These are phyloP conservation scores for Microsporum audouinii DNA, from an alignment of 2,329 filamentous ascomycete species.

Conservation along the genomic window DNA sequence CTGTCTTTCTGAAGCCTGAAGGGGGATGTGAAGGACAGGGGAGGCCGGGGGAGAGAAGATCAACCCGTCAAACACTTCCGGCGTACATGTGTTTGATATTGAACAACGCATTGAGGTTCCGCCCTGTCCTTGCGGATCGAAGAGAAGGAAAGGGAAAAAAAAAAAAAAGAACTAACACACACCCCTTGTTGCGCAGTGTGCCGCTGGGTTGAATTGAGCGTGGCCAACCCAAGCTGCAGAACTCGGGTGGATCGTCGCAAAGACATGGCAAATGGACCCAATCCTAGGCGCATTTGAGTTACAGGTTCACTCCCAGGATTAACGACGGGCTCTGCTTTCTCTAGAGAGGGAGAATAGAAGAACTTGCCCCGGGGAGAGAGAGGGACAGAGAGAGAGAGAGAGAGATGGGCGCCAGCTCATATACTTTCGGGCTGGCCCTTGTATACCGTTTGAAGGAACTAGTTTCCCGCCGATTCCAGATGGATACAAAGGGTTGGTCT, in stretches of 20 bases:
- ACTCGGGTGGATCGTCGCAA: conserved; percentile 4
- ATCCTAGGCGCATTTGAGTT: conserved; percentile 3
- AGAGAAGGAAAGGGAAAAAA: not conserved
- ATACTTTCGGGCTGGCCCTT: not conserved
- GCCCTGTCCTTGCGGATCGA: not conserved
- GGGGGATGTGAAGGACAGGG: not conserved
- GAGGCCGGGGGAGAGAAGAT: not conserved
- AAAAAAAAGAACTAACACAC: not conserved
- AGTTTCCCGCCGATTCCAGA: not conserved
- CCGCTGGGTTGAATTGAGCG: not conserved
- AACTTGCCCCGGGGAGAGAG: not conserved
- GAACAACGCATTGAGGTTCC: not conserved
- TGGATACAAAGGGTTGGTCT: not conserved
- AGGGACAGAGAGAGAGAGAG: not conserved
- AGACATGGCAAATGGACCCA: conserved; percentile 5
- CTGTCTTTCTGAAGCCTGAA: not conserved
- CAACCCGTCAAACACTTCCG: not conserved
- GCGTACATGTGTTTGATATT: not conserved
- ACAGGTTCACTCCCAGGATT: not conserved
- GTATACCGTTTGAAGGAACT: not conserved
- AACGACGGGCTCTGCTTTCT: not conserved
- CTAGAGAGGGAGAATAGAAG: not conserved
- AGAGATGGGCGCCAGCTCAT: not conserved
- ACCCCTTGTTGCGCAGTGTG: not conserved
- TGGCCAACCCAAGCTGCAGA: conserved; percentile 5